Evolutionary conservation across 164 flowering plant species (phyloP).

Genomic region (Brasenia schreberi): DNA sequence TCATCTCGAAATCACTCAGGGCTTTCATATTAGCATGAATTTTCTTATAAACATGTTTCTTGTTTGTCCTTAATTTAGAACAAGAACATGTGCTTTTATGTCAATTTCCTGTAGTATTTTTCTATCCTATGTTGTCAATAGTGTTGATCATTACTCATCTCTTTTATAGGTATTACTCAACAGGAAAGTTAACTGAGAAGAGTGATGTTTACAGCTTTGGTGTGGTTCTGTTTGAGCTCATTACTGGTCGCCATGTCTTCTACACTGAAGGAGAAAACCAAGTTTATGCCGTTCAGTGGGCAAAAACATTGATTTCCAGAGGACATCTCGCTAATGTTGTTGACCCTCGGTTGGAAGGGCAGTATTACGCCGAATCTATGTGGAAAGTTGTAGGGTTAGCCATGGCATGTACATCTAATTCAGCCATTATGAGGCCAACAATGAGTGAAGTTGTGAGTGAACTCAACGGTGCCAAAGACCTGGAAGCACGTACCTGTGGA

Average conservation of each 20-base stretch:
- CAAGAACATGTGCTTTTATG: not conserved
- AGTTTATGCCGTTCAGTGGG: not conserved
- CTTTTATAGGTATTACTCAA: not conserved
- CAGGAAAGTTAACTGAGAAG: not conserved
- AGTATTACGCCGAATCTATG: not conserved
- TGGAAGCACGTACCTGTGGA: not conserved
- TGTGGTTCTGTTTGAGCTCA: conserved; percentile 1
- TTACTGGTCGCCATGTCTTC: not conserved
- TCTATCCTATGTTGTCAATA: not conserved
- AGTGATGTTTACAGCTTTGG: conserved; percentile 4
- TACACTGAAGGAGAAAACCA: not conserved
- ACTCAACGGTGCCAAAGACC: not conserved
- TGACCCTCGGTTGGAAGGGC: not conserved
- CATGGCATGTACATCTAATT: not conserved
- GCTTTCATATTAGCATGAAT: not conserved
- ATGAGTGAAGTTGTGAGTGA: not conserved
- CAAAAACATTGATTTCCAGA: not conserved
- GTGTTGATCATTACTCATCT: not conserved
- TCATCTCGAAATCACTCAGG: not conserved
- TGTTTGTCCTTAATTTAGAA: not conserved
- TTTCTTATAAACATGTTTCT: not conserved
- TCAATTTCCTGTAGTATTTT: not conserved
- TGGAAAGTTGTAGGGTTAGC: not conserved
- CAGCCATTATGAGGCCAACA: not conserved
- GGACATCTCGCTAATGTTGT: not conserved